phyloP scores from a whole-genome alignment of 2,329 filamentous ascomycete genomes.

The Cercospora sp. region DNA sequence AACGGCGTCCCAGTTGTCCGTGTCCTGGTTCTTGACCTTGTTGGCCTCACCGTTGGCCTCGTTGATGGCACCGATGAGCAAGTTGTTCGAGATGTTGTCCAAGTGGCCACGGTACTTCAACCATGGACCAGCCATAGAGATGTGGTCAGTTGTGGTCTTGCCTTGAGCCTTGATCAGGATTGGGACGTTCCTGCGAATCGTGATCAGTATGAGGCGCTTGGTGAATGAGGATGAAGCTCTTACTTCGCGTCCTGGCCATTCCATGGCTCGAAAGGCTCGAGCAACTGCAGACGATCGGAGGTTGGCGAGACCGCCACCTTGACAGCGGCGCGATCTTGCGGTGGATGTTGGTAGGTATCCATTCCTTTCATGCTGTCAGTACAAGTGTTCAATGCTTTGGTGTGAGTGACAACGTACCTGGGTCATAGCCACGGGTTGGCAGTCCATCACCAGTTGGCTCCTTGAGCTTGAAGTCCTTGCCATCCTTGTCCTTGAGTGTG shows the following conservation, averaged over 20 bases:
- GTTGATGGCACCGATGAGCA: slow-evolving; percentile 97
- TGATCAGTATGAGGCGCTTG: no score
- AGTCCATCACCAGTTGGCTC: slow-evolving; percentile 79
- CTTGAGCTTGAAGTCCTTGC: slow-evolving; percentile 90
- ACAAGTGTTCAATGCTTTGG: no score
- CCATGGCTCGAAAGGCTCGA: slow-evolving; percentile 84
- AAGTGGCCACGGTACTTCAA: slow-evolving; percentile 98
- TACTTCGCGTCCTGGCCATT: slow-evolving; percentile 71
- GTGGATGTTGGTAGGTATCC: slow-evolving; percentile 69
- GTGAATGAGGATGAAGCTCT: no score
- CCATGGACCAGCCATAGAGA: slow-evolving; percentile 80
- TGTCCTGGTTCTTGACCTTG: slow-evolving; percentile 91
- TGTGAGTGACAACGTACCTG: slow-evolving; percentile 37
- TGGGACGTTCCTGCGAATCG: slow-evolving; percentile 61
- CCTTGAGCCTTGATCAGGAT: slow-evolving; percentile 96
- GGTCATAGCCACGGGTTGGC: slow-evolving; percentile 79
- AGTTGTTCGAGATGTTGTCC: slow-evolving; percentile 99
- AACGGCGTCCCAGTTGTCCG: slow-evolving; percentile 79
- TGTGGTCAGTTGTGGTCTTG: slow-evolving; percentile 52
- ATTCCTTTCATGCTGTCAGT: background rate
- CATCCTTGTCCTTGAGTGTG: slow-evolving; percentile 88
- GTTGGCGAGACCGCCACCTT: slow-evolving; percentile 79
- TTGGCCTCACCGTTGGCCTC: slow-evolving; percentile 95
- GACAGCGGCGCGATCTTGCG: slow-evolving; percentile 71
- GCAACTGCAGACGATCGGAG: slow-evolving; percentile 91